Percentiles rank a stretch among this genome's conserved stretches.
Conservation (phyloP, 768 basidiomycete species). For the Lactarius vividus region DNA sequence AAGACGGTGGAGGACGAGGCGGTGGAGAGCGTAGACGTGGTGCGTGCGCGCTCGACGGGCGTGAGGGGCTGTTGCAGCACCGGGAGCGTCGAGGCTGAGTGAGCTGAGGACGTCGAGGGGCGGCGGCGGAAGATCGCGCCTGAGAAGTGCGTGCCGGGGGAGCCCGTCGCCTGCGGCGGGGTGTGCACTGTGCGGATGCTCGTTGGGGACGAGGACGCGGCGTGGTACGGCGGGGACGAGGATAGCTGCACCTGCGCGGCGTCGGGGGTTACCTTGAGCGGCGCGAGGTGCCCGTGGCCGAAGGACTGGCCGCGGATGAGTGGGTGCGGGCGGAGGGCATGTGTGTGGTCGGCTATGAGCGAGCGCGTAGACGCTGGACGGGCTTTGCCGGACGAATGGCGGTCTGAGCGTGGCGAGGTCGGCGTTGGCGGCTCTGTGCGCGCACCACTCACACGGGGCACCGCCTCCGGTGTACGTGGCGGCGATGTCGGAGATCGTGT, state of each 20-base stretch:
- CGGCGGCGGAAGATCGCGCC: constrained; percentile 42
- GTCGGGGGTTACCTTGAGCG: constrained; percentile 59
- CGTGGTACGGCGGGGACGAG: constrained; percentile 35
- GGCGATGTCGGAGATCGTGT: neutral
- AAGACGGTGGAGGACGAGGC: constrained; percentile 34
- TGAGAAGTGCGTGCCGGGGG: constrained; percentile 18
- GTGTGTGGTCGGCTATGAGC: constrained; percentile 36
- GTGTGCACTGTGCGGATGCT: constrained; percentile 27
- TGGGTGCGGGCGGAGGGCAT: constrained; percentile 63
- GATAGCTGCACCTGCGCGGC: constrained; percentile 44
- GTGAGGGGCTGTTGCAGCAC: constrained; percentile 35
- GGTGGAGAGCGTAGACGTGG: constrained; percentile 31
- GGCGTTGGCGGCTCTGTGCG: constrained; percentile 32
- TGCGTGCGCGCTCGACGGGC: constrained; percentile 9
- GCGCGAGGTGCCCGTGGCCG: constrained; percentile 51
- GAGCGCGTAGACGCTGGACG: constrained; percentile 68
- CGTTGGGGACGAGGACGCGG: constrained; percentile 31
- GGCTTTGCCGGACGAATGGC: constrained; percentile 38
- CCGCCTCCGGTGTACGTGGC: constrained; percentile 7
- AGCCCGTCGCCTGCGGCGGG: neutral
- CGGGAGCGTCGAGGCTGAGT: constrained; percentile 59
- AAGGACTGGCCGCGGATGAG: constrained; percentile 73
- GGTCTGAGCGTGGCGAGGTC: constrained; percentile 40
- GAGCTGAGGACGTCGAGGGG: constrained; percentile 56
- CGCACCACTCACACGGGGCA: constrained; percentile 5